Evolutionary conservation across 257 asterid species (phyloP).

Genomic region (Plectranthus barbatus): DNA sequence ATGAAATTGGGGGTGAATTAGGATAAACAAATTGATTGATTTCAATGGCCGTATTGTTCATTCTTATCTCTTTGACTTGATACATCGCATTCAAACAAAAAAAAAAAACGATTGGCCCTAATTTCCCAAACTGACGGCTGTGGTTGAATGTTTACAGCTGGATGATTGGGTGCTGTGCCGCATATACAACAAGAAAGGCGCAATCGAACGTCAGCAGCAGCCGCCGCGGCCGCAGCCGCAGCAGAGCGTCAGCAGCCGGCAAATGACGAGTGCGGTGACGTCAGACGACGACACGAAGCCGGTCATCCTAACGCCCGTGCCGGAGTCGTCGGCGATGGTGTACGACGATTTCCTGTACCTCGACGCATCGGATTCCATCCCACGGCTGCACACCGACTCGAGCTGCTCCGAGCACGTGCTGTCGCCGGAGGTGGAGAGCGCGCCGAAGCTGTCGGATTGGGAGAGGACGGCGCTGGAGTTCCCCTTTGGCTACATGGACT

Average conservation of each 20-base stretch:
- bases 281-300: constrained; percentile 49
- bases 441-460: constrained; percentile 51
- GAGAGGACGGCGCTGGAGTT: constrained; percentile 39
- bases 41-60: not conserved
- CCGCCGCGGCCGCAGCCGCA: not conserved
- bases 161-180: constrained; percentile 97
- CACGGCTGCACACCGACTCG: constrained; percentile 67
- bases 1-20: not conserved
- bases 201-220: constrained; percentile 38
- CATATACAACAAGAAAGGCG: constrained; percentile 79
- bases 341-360: constrained; percentile 49
- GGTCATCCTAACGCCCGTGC: constrained; percentile 30
- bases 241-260: constrained; percentile 10
- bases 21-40: no score
- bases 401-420: constrained; percentile 79
- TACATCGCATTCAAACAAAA: not conserved
- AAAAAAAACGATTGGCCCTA: constrained; percentile 11
- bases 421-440: constrained; percentile 90
- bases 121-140: constrained; percentile 15
- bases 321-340: constrained; percentile 29
- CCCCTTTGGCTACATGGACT: constrained; percentile 48
- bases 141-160: constrained; percentile 36
- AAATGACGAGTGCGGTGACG: constrained; percentile 23
- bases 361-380: constrained; percentile 64
- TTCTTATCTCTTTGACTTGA: constrained; percentile 17